Conservation (phyloP, 2,329 filamentous ascomycete genomes). For the Colletotrichum lupini region DNA sequence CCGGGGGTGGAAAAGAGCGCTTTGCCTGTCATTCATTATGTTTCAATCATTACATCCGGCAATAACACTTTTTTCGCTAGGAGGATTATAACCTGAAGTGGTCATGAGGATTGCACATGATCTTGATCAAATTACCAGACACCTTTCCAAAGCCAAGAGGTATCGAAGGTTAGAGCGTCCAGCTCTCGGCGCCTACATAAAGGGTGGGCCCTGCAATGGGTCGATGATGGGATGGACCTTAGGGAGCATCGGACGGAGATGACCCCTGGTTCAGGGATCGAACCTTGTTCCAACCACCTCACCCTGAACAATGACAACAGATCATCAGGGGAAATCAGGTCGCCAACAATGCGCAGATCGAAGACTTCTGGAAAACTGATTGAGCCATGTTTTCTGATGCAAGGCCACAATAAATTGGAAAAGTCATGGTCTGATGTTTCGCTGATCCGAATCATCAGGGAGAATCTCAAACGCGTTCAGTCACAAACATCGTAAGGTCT, state of each 20-base stretch:
- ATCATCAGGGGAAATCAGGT: neutral
- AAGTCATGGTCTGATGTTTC: constrained; percentile 21
- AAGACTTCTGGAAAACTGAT: neutral
- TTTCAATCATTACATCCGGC: too few species aligned
- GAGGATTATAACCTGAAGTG: too few species aligned
- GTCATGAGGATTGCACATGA: too few species aligned
- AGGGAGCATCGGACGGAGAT: neutral
- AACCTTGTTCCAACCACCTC: neutral
- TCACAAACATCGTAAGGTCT: constrained; percentile 19
- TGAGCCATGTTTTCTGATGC: neutral
- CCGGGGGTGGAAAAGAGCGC: too few species aligned
- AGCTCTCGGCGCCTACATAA: too few species aligned
- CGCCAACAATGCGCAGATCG: too few species aligned
- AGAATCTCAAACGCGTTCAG: constrained; percentile 23
- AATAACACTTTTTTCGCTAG: too few species aligned
- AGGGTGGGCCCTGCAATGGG: constrained; percentile 4
- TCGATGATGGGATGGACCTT: neutral
- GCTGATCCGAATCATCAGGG: constrained; percentile 2
- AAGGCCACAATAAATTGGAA: neutral
- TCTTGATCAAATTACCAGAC: too few species aligned
- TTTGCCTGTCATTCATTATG: too few species aligned
- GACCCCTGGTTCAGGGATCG: neutral
- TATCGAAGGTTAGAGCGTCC: too few species aligned
- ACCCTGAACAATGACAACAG: neutral
- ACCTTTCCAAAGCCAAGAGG: neutral